Percentiles rank a stretch among this genome's conserved stretches.
These are phyloP conservation scores for Plasmopara muralis DNA, from an alignment of 352 stramenopile genomes.

Conservation along the genomic window DNA sequence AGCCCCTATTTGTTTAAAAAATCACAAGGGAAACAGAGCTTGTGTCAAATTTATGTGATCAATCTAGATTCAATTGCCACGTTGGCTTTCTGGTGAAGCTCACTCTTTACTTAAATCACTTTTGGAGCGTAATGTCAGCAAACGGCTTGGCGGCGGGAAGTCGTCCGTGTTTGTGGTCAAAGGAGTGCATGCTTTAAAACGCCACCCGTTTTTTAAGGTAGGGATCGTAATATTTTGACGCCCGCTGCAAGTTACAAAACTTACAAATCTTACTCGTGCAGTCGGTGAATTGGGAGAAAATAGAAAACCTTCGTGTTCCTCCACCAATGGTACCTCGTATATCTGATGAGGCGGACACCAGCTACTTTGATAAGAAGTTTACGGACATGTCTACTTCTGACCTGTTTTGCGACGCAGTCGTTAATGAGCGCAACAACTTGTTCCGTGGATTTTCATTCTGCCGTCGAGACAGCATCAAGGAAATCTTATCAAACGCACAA, in stretches of 20 bases:
- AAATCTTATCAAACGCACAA: conserved; percentile 18
- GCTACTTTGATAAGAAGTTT: conserved; percentile 94
- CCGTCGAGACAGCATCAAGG: conserved; percentile 35
- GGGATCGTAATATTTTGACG: not conserved
- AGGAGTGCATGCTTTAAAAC: conserved; percentile 93
- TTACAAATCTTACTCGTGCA: conserved; percentile 8
- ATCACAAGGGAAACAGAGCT: not conserved
- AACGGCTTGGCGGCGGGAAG: conserved; percentile 90
- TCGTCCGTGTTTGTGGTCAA: conserved; percentile 97
- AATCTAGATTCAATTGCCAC: conserved; percentile 58
- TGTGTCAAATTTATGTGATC: not conserved
- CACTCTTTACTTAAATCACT: conserved; percentile 94
- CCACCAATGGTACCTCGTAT: conserved; percentile 88
- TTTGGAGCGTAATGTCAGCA: conserved; percentile 94
- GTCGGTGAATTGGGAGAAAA: conserved; percentile 89
- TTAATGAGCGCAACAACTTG: conserved; percentile 44
- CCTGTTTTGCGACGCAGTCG: conserved; percentile 46
- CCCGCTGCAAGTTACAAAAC: conserved; percentile 1
- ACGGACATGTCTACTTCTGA: conserved; percentile 63
- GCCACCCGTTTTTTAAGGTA: conserved; percentile 91
- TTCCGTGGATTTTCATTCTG: conserved; percentile 80
- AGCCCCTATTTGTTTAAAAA: not conserved
- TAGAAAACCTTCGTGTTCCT: conserved; percentile 85
- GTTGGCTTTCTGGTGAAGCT: conserved; percentile 78
- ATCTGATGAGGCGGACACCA: conserved; percentile 84